Base-by-base conservation (phyloP, 345 rosid species). In the Pseudoturritis turrita region DNA sequence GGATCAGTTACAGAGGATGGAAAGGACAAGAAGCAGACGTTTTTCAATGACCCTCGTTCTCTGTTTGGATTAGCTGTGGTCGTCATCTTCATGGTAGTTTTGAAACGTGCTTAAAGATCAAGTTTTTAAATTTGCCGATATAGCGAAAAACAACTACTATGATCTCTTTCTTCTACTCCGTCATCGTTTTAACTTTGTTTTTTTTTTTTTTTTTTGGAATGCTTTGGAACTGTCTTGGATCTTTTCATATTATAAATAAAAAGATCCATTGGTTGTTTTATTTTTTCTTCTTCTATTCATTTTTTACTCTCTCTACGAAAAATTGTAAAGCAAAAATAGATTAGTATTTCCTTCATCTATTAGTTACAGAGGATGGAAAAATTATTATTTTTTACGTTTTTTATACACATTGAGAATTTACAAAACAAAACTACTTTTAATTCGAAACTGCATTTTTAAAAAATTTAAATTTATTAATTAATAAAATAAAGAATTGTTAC, bases 1-100 rank as follows among this genome's bases (percentile, higher is more conserved):
- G 61, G 83, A 2, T 21, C 85, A 1, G 79, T 61, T 5, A 86
- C 78, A 33, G 50, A 84, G n/a, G 81, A 74, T 53, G 84, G 72
- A 4, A 73, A 69, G 28, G 68, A 57, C 6, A 77, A 77, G 71
- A 74, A 67, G 37, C 65, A 22, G 68, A 28, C 26, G 31, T 23
- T 51, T 31, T n/a, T 58, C 73, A 10, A 41, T 1, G 96, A 86
- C 1, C 79, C 83, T 65, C 74, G 78, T 18, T 46, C 85, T 10
- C 26, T 92, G 17, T 70, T 88, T 81, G 95, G 79, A 47, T 74
- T 89, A 82, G 95, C 84, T 12, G 79, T 85, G 36, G 74, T 84
- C 79, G 91, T 83, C 29, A 81, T 89, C 19, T 73, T 83, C 57
- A 74, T 89, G 77, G 92, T 88, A 33, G 75, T 87, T 68, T 43